These are phyloP conservation scores for Neoscytalidium dimidiatum DNA, from an alignment of 2,329 filamentous ascomycete species.

Conservation along the genomic window DNA sequence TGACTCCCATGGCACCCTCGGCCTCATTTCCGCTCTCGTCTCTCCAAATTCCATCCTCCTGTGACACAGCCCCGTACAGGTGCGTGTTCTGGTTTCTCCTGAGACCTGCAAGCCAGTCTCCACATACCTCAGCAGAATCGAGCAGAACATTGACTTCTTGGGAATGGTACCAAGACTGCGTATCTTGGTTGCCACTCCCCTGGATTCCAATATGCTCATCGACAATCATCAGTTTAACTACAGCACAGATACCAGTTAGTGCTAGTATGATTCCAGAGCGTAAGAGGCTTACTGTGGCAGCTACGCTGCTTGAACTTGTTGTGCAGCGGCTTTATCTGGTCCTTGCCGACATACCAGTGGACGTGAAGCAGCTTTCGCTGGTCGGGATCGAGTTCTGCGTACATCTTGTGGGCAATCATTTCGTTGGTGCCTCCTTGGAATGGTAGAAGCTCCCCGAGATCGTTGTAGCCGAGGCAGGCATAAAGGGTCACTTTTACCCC, in stretches of 20 bases:
- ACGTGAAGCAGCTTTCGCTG: conserved; percentile 58
- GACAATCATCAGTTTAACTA: conserved; percentile 72
- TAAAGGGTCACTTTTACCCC: conserved; percentile 71
- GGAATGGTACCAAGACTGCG: conserved; percentile 76
- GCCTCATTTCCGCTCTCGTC: conserved; percentile 39
- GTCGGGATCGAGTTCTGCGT: conserved; percentile 53
- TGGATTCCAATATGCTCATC: conserved; percentile 70
- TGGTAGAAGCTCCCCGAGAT: conserved; percentile 73
- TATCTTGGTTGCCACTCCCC: conserved; percentile 79
- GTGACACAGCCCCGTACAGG: conserved; percentile 55
- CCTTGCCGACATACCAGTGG: conserved; percentile 73
- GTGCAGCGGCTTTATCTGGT: conserved; percentile 68
- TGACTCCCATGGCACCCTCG: conserved; percentile 42
- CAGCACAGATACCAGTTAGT: background rate
- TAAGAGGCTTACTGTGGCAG: conserved; percentile 57
- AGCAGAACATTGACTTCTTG: conserved; percentile 79
- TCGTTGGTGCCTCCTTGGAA: conserved; percentile 77
- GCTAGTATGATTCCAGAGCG: background rate
- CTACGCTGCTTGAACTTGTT: conserved; percentile 65
- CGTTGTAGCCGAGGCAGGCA: conserved; percentile 78
- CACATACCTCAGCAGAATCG: conserved; percentile 64
- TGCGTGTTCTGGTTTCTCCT: conserved; percentile 68
- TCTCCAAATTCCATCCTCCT: conserved; percentile 54
- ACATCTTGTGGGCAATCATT: conserved; percentile 64
- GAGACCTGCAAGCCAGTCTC: conserved; percentile 63